Percentiles rank a stretch among this genome's conserved stretches.
Evolutionary conservation across 371 early-diverging fungal genomes (phyloP).

Genomic region (Rhizomucor pusillus): DNA sequence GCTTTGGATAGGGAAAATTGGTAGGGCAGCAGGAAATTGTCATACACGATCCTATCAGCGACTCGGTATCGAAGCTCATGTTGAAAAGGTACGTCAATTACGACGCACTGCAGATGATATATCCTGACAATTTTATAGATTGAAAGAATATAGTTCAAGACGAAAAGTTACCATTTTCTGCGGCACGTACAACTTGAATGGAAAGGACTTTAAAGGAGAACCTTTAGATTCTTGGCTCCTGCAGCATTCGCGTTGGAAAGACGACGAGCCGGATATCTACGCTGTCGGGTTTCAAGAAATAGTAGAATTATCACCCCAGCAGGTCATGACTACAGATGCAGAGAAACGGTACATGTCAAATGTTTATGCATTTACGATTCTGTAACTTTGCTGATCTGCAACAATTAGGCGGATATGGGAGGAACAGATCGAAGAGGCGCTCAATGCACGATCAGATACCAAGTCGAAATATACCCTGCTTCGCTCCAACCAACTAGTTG

Average conservation of each 20-base stretch:
- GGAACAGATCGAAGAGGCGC: constrained; percentile 54
- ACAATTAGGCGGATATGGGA: constrained; percentile 58
- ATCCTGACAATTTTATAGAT: constrained; percentile 14
- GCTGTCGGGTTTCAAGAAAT: constrained; percentile 94
- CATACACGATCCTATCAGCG: constrained; percentile 64
- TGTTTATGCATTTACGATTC: too few relatives aligned
- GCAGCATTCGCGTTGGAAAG: constrained; percentile 46
- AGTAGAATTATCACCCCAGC: constrained; percentile 85
- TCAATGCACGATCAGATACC: constrained; percentile 41
- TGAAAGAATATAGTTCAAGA: constrained; percentile 54
- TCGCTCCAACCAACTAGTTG: constrained; percentile 84
- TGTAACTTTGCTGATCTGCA: not conserved
- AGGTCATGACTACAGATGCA: constrained; percentile 82
- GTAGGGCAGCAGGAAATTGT: constrained; percentile 50
- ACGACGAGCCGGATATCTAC: constrained; percentile 73
- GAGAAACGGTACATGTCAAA: constrained; percentile 38
- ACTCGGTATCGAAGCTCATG: constrained; percentile 54
- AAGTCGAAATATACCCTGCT: constrained; percentile 68
- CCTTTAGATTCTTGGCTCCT: constrained; percentile 66
- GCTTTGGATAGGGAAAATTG: constrained; percentile 50
- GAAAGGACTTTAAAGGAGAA: constrained; percentile 67
- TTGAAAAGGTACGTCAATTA: constrained; percentile 31
- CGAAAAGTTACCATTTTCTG: constrained; percentile 62
- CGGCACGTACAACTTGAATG: constrained; percentile 94
- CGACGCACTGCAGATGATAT: not conserved